Evolutionary conservation across 441 rosid genomes (phyloP), one percentile per base, ranked within the genome.

Genomic region (Capsella rubella): DNA sequence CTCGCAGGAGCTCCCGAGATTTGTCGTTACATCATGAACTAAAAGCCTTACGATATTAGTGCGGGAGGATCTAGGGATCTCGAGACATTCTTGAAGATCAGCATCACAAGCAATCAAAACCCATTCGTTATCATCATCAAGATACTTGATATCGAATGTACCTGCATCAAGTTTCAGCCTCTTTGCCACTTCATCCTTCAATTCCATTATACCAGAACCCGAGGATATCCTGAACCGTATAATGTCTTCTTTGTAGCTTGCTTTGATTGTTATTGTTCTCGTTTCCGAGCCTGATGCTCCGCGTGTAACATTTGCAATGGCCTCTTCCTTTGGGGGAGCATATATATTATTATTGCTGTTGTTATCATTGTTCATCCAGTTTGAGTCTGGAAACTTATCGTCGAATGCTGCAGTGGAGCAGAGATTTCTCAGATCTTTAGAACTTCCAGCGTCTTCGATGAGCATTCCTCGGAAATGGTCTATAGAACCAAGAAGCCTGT

Each of bases 41-140:
- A 82, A 79, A 78, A 92, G 77, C 80, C 97, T 84, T 42, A 90
- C 81, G 16, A 84, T 84, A 62, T 74, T 86, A 67, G 87, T 79
- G 25, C 91, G 83, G 1, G 92, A 88, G 12, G 86, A 89, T 76
- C 90, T 80, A 32, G 88, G 84, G 54, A 95, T 67, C 74, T 95
- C 97, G 28, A 89, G 66, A 77, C 99, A 95, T 69, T 95, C 97
- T 51, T 82, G 96, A 72, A 91, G 79, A 79, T 94, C 99, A 3
- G 91, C 90, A 43, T 94, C 89, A 31, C 99, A 92, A 42, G 90
- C 95, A n/a, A 94, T 87, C 83, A 85, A 64, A 71, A 91, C 92
- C 97, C 88, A 87, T 64, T 94, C 99, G 13, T 75, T 83, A 81
- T 94, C 99, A 28, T 91, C 99, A 45, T 94, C 99, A 3, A 92